Evolutionary conservation across 805 yeast genomes (phyloP), one percentile per base, ranked within the genome.

Genomic region (Kodamaea jinghongensis): DNA sequence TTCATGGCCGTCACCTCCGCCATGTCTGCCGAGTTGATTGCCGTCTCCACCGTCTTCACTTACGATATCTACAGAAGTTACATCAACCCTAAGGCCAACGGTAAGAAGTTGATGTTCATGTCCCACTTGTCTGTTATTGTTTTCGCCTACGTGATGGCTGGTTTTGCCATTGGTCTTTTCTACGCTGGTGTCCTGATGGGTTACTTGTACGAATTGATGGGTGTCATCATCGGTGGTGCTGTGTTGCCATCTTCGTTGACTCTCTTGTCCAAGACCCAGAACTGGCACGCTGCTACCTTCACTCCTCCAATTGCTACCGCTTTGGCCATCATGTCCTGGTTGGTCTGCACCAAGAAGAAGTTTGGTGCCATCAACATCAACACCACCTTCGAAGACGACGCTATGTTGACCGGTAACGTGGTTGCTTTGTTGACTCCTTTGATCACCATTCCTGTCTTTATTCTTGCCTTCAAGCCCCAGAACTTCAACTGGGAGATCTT

Each of bases 1-100:
- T 89, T 89, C 62, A 85, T 87, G 90, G 96, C 96, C 17, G 91
- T 85, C 31, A 89, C 96, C 0, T 84, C 95, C 34, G 96, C 96
- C 17, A 79, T 86, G 76, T 85, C 95, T 23, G 91, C 96, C 28
- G 96, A 89, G 62, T 76, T 89, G 54, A 86, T 89, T 56, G 84
- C 96, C 2, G 90, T 86, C 13, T 84, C 95, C 3, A 83, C 96
- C 2, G 78, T 89, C 44, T 76, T 80, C 69, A 85, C 96, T 31
- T 89, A 86, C 52, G 96, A 89, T 64, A 71, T 89, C 45, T 89
- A 83, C 77, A 79, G 86, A 64, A 75, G 80, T 17, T 88, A 89
- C 63, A 65, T 88, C 53, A 79, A 86, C 55, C 95, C 95, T 34
- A 67, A 69, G 17, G 96, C 96, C 4, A 59, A 75, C 6, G 93